phyloP scores from a whole-genome alignment of 805 yeast genomes.

The Yueomyces sinensis region DNA sequence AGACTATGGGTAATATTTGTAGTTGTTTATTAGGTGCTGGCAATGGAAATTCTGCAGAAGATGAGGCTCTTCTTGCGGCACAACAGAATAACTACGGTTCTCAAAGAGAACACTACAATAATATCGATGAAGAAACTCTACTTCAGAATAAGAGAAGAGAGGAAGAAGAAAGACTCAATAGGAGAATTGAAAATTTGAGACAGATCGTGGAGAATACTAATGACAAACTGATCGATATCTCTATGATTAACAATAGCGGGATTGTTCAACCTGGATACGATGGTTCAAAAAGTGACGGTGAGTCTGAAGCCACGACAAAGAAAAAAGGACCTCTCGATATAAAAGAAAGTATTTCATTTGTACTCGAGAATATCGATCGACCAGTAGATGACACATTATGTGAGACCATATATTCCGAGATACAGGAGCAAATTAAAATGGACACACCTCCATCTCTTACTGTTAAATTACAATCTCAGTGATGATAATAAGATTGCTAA shows the following conservation, averaged over 20 bases:
- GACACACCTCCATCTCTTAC: too few relatives aligned
- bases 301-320: too few relatives aligned
- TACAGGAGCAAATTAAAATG: too few relatives aligned
- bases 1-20: conserved; percentile 21
- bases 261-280: conserved; percentile 11
- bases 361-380: too few relatives aligned
- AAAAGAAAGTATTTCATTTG: too few relatives aligned
- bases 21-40: conserved; percentile 23
- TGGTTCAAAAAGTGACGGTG: too few relatives aligned
- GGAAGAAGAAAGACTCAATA: conserved; percentile 14
- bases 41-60: conserved; percentile 9
- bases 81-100: conserved; percentile 17
- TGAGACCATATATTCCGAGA: too few relatives aligned
- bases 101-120: too few relatives aligned
- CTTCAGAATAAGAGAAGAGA: conserved; percentile 13
- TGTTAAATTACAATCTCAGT: too few relatives aligned
- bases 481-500: too few relatives aligned
- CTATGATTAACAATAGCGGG: conserved; percentile 25
- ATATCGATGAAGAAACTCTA: conserved; percentile 5
- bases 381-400: too few relatives aligned
- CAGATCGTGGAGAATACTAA: conserved; percentile 22
- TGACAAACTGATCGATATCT: conserved; percentile 24
- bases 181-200: conserved; percentile 17
- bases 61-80: conserved; percentile 17
- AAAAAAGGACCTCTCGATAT: too few relatives aligned